Base-by-base conservation (phyloP, 495 filamentous ascomycete genomes). In the Bryoglossum gracile region DNA sequence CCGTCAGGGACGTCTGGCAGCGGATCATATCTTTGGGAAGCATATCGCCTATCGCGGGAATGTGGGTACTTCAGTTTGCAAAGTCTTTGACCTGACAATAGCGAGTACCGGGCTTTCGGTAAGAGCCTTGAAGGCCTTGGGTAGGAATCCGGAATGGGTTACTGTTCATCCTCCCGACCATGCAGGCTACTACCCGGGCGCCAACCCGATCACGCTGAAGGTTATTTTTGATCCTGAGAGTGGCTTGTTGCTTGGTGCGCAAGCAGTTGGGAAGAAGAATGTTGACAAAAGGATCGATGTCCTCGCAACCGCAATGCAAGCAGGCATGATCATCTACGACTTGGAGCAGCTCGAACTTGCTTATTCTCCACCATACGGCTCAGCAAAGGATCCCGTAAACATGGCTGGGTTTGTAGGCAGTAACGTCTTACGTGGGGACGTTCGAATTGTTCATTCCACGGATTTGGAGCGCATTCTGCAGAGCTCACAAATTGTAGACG, bases 201-300 rank as follows among this genome's bases (percentile, higher is more conserved):
- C 63, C 23, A 23, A 41, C 3, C 54, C 48, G 9, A 26, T 65
- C 13, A 60, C 56, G 4, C 33, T 66, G 24, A 56, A 58, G 37
- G 47, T 65, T 26, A 43, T 39, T 4, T 65, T 66, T 40, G 50
- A 54, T 9, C 21, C 17, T 6, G 30, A 34, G 8, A 53, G 32
- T 0, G 62, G 64, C 2, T 37, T 26, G n/a, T 25, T 65, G 1
- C 50, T 64, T 0, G 64, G 64, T 8, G 64, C 55, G 3, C 62
- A 66, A 45, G 52, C 43, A 0, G 35, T 61, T 0, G 62, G 63
- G 1, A 44, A 10, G 17, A 45, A 41, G 2, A 52, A 54, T 32
- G 56, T 63, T 1, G 63, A 66, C 36, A 66, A 66, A 45, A 54
- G 58, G 13, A 61, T 59, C 38, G 60, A 62, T 38, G 62, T 66